Percentiles rank a stretch among this genome's conserved stretches.
Evolutionary conservation across 495 filamentous ascomycete species (phyloP).

Genomic region (Peziza echinospora): DNA sequence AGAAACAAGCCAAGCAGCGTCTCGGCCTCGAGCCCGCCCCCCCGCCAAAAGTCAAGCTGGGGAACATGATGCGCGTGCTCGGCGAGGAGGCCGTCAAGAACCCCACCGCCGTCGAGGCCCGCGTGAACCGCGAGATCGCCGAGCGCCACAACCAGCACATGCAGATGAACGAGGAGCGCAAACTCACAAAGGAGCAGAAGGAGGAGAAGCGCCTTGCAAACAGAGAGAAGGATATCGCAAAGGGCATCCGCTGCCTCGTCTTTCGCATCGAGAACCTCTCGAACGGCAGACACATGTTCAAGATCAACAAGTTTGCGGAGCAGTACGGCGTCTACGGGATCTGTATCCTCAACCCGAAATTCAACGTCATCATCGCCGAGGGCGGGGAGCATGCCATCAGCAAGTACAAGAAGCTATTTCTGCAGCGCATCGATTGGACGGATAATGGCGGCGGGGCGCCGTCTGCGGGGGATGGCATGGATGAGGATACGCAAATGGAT

Average conservation of each 20-base stretch:
- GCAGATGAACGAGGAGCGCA: conserved; percentile 60
- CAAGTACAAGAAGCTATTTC: conserved; percentile 73
- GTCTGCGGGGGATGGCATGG: conserved; percentile 27
- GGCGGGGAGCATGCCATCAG: conserved; percentile 61
- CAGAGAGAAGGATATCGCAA: conserved; percentile 68
- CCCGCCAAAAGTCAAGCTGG: conserved; percentile 84
- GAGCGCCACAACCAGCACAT: conserved; percentile 62
- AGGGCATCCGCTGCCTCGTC: conserved; percentile 62
- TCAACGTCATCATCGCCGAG: conserved; percentile 79
- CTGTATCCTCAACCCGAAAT: conserved; percentile 68
- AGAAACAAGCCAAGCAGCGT: conserved; percentile 86
- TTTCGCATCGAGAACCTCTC: conserved; percentile 74
- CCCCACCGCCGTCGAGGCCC: conserved; percentile 87
- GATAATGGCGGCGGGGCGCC: conserved; percentile 40
- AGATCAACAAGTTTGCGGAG: conserved; percentile 77
- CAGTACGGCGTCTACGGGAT: conserved; percentile 67
- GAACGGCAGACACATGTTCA: conserved; percentile 80
- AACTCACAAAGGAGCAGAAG: conserved; percentile 73
- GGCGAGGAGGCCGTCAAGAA: conserved; percentile 95
- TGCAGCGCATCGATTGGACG: conserved; percentile 82
- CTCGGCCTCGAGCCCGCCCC: conserved; percentile 74
- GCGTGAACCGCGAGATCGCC: conserved; percentile 74
- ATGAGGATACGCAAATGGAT: conserved; percentile 37
- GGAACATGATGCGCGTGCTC: conserved; percentile 91
- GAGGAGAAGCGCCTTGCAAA: conserved; percentile 66